Base-by-base conservation (phyloP, 768 basidiomycete species). In the Tylopilus intermedius region DNA sequence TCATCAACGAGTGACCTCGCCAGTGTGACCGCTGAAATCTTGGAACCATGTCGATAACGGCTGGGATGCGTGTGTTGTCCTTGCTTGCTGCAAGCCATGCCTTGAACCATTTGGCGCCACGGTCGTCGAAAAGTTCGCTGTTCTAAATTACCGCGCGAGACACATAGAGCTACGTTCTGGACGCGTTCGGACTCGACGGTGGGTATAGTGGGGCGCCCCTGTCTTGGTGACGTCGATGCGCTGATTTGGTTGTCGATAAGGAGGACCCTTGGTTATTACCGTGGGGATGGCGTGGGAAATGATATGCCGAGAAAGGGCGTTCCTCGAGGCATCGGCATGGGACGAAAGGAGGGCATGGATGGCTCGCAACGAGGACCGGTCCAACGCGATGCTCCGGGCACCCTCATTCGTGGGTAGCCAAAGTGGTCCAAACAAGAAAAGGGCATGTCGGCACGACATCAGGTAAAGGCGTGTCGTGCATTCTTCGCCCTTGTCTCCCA, bases 401-500 rank as follows among this genome's bases (percentile, higher is more conserved):
- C 18, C 33, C 33, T 33, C 33, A 33, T 33, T 33, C 33, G 33
- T 13, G 5, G 13, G 33, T 33, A 24, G 50, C 61, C 69, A 69
- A 69, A 69, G 53, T 30, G 22, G 5, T 45, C 58, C 59, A 69
- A 69, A 69, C 58, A 69, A 62, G 50, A 61, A 21, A 58, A 65
- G 66, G 67, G 68, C 67, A 62, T 65, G 59, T 63, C 64, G 64
- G 65, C 58, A 62, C 52, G 58, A 56, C 63, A 47, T 65, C 67
- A 69, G 68, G 68, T 59, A 62, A 67, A 64, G 69, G 68, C 68
- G 68, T 69, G 68, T 69, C 54, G 63, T 57, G 54, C 69, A 59
- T 69, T 54, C 68, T 71, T 69, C 58, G 58, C 67, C 69, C 68
- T 71, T 67, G 69, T 67, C 67, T 60, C 60, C 59, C 69, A 69